These are phyloP conservation scores for Debaryomyces subglobosus DNA, from an alignment of 1,139 yeast species.

Conservation along the genomic window DNA sequence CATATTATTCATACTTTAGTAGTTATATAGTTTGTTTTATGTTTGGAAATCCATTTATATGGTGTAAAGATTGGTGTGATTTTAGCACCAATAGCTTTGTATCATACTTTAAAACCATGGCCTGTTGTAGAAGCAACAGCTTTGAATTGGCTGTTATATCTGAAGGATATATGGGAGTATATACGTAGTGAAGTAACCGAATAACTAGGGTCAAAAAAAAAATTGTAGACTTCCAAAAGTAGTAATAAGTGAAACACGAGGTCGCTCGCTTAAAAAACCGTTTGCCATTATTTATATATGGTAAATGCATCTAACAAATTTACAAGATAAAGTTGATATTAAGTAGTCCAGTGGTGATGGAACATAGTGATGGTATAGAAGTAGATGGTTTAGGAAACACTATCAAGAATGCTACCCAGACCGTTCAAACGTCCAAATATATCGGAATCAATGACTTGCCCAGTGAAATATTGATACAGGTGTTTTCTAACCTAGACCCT, in stretches of 20 bases:
- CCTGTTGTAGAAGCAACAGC: too few relatives aligned
- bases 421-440: background rate
- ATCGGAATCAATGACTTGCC: conserved; percentile 44
- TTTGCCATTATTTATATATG: conserved; percentile 1
- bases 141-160: background rate
- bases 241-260: background rate
- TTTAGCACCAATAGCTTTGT: too few relatives aligned
- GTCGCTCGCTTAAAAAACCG: background rate
- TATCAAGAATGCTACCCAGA: conserved; percentile 6
- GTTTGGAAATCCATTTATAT: too few relatives aligned
- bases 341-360: background rate
- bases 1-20: too few relatives aligned
- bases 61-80: too few relatives aligned
- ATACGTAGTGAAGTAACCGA: background rate
- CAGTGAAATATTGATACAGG: conserved; percentile 55
- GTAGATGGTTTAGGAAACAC: conserved; percentile 25
- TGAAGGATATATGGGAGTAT: background rate
- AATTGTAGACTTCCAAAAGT: background rate
- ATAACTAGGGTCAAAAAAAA: background rate
- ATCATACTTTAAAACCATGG: too few relatives aligned
- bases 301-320: background rate
- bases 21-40: too few relatives aligned
- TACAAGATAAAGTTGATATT: background rate
- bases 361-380: background rate
- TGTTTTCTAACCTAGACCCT: conserved; percentile 62